Evolutionary conservation across 805 yeast species (phyloP).

Genomic region (Metschnikowia picachoensis): DNA sequence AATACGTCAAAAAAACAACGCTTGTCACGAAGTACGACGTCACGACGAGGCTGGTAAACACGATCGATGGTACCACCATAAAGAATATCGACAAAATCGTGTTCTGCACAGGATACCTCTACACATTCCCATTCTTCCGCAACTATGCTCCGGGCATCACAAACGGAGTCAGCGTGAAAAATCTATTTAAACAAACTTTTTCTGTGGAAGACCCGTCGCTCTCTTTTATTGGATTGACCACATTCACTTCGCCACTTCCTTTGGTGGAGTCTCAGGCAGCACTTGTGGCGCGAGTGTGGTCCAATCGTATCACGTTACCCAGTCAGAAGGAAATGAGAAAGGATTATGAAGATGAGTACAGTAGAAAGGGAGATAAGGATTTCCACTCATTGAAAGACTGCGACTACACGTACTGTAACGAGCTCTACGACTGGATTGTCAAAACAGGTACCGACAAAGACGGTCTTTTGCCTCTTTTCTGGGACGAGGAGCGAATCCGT

Average conservation of each 20-base stretch:
- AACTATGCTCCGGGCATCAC: conserved; percentile 10
- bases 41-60: conserved; percentile 6
- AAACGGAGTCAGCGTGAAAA: conserved; percentile 13
- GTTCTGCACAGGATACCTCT: conserved; percentile 20
- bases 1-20: conserved; percentile 8
- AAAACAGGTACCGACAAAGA: conserved; percentile 10
- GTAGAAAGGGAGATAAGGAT: conserved; percentile 12
- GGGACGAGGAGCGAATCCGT: conserved; percentile 17
- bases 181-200: conserved; percentile 16
- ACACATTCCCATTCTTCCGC: conserved; percentile 17
- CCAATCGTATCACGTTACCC: conserved; percentile 15
- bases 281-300: conserved; percentile 16
- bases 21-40: conserved; percentile 12
- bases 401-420: conserved; percentile 21
- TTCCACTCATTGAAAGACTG: conserved; percentile 20
- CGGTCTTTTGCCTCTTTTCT: conserved; percentile 20
- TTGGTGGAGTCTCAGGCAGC: conserved; percentile 19
- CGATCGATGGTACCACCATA: conserved; percentile 8
- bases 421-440: conserved; percentile 16
- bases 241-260: conserved; percentile 17
- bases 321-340: conserved; percentile 3
- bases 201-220: conserved; percentile 17
- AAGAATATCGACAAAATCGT: conserved; percentile 14
- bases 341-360: conserved; percentile 11
- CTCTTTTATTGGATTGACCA: conserved; percentile 15